Percentiles rank a stretch among this genome's conserved stretches.
Evolutionary conservation across 2,329 filamentous ascomycete species (phyloP).

Genomic region (Colletotrichum tofieldiae): DNA sequence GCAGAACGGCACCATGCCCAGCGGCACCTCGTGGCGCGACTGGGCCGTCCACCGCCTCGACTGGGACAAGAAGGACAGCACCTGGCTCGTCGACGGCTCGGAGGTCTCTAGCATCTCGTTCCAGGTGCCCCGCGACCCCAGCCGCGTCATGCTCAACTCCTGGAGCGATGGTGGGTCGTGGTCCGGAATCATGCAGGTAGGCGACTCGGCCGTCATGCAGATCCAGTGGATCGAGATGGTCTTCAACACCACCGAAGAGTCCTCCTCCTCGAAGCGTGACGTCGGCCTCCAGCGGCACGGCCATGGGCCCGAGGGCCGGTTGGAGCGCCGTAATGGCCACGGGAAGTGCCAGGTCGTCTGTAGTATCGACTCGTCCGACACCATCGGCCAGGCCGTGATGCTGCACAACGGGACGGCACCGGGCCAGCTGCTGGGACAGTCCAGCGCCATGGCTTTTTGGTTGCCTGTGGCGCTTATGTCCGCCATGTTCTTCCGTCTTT

Average conservation of each 20-base stretch:
- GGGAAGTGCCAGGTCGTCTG: slow-evolving; percentile 49
- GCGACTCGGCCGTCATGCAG: slow-evolving; percentile 68
- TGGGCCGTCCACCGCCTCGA: slow-evolving; percentile 75
- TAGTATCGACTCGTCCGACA: slow-evolving; percentile 55
- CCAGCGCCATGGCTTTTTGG: slow-evolving; percentile 42
- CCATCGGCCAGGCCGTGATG: slow-evolving; percentile 58
- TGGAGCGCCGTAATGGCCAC: slow-evolving; percentile 31
- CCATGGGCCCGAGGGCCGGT: slow-evolving; percentile 24
- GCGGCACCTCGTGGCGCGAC: slow-evolving; percentile 62
- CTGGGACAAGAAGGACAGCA: slow-evolving; percentile 68
- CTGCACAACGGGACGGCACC: slow-evolving; percentile 45
- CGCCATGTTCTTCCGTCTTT: slow-evolving; percentile 24
- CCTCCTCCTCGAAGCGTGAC: slow-evolving; percentile 16
- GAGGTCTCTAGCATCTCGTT: slow-evolving; percentile 68
- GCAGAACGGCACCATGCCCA: slow-evolving; percentile 62
- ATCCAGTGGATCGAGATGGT: slow-evolving; percentile 76
- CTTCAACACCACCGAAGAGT: slow-evolving; percentile 61
- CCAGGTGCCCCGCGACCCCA: slow-evolving; percentile 68
- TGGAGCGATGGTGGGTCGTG: slow-evolving; percentile 75
- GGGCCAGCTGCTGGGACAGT: slow-evolving; percentile 45
- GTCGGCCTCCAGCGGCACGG: slow-evolving; percentile 8
- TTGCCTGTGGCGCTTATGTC: slow-evolving; percentile 38
- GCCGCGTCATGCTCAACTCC: slow-evolving; percentile 70
- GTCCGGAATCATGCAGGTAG: slow-evolving; percentile 71
- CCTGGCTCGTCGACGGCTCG: slow-evolving; percentile 70